Base-by-base conservation (phyloP, 352 stramenopile species). In the Globisporangium emineosum region DNA sequence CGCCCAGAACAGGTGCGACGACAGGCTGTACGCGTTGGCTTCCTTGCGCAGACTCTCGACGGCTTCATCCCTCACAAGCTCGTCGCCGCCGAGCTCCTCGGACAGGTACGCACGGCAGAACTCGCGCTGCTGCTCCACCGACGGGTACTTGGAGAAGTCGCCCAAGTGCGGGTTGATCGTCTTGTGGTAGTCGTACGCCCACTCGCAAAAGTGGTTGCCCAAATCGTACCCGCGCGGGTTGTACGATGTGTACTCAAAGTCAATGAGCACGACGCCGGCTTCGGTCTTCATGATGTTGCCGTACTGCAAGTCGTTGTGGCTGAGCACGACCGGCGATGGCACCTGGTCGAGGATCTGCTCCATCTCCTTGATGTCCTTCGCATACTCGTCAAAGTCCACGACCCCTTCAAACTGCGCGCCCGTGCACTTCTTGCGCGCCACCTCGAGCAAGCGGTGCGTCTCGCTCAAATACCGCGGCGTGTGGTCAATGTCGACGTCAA, bases 191-290 rank as follows among this genome's bases (percentile, higher is more conserved):
- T 92, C 79, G 67, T 85, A 93, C 6, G 69, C 81, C 83, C 84
- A 95, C 66, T 93, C 86, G 60, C 83, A 97, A 68, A 98, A 98
- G 76, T 98, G 91, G 73, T 98, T 98, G 23, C 86, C 92, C 33
- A 98, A 29, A 62, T 98, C 93, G 64, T 93, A 98, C 0, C 88
- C 93, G 5, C 90, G 82, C 51, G 79, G 85, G 71, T 97, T 98
- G 72, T 96, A 97, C 52, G 80, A 90, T 56, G 84, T 94, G 78
- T 98, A 98, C 80, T 98, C 93, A 80, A 96, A 98, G 69, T 98
- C 92, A 59, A 98, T 97, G 29, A 98, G 72, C 65, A 93, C 79
- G 32, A 97, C 83, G 56, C 73, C 76, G 1, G 63, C 54, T 17
- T 90, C 78, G 25, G 75, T 88, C 33, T 76, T 78, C 77, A 98